A percentile compares a stretch with the other conserved stretches of the same genome.
Evolutionary conservation across 805 yeast genomes (phyloP).

Genomic region (Candida ascalaphidarum): DNA sequence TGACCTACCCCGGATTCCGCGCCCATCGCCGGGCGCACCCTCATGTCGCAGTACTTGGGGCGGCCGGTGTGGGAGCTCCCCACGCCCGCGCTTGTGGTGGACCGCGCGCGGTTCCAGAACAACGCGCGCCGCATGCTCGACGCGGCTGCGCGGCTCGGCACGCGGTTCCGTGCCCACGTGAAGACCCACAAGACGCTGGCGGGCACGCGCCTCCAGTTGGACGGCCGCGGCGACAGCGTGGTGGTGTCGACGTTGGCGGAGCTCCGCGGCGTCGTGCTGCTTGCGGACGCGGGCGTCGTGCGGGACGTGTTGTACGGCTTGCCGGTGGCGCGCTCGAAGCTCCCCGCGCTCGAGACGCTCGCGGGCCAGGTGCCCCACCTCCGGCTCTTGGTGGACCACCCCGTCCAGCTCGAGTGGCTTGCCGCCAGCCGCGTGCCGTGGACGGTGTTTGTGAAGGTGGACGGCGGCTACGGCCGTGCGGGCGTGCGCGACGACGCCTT

Average conservation of each 20-base stretch:
- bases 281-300: slow-evolving; percentile 29
- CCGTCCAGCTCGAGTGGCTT: slow-evolving; percentile 46
- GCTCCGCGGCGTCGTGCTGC: slow-evolving; percentile 44
- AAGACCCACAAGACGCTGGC: slow-evolving; percentile 68
- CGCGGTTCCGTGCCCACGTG: slow-evolving; percentile 59
- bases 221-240: slow-evolving; percentile 35
- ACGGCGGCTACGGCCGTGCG: slow-evolving; percentile 68
- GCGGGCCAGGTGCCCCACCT: slow-evolving; percentile 33
- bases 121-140: slow-evolving; percentile 45
- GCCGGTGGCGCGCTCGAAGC: slow-evolving; percentile 37
- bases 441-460: slow-evolving; percentile 61
- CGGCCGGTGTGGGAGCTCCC: slow-evolving; percentile 38
- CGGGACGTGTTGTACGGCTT: slow-evolving; percentile 29
- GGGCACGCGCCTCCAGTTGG: slow-evolving; percentile 47
- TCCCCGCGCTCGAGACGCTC: slow-evolving; percentile 40
- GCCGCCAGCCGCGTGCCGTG: slow-evolving; percentile 31
- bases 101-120: slow-evolving; percentile 25
- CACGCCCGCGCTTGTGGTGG: slow-evolving; percentile 52
- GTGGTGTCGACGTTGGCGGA: slow-evolving; percentile 67
- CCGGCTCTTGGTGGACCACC: slow-evolving; percentile 54
- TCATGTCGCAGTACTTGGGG: slow-evolving; percentile 38
- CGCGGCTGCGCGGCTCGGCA: slow-evolving; percentile 29
- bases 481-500: slow-evolving; percentile 35
- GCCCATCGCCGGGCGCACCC: too few species aligned
- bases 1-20: too few species aligned